Conservation (phyloP, 441 rosid species). For the Populus hybrid region DNA sequence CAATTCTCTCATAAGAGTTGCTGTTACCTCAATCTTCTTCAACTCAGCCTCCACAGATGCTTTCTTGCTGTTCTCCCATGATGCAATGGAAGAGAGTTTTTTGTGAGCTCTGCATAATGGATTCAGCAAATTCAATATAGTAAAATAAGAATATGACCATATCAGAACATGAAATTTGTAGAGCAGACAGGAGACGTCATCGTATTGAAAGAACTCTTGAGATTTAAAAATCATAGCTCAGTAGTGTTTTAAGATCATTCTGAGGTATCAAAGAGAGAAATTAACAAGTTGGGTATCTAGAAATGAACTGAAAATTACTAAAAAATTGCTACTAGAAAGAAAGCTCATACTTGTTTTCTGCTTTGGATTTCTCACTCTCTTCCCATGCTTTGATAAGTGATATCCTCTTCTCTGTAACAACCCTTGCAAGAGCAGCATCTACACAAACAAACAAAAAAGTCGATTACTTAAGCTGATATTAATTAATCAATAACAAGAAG, state of each 20-base stretch:
- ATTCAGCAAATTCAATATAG: constrained; percentile 2
- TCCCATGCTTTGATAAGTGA: constrained; percentile 94
- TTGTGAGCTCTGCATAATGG: constrained; percentile 68
- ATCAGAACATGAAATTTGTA: background rate
- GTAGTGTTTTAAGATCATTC: background rate
- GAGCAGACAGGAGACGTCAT: background rate
- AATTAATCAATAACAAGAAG: background rate
- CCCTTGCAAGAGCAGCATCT: constrained; percentile 86
- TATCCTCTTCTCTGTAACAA: constrained; percentile 70
- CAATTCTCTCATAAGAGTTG: background rate
- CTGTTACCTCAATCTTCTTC: constrained; percentile 61
- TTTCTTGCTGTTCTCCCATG: constrained; percentile 89
- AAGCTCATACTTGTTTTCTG: constrained; percentile 66
- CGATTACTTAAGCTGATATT: background rate
- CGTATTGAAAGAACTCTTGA: background rate
- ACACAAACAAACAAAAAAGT: background rate
- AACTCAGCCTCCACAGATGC: constrained; percentile 78
- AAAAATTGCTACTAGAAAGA: background rate
- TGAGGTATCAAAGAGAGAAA: background rate
- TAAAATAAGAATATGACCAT: background rate
- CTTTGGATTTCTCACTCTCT: constrained; percentile 86
- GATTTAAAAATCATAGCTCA: background rate
- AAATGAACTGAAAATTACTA: background rate
- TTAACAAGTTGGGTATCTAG: background rate
- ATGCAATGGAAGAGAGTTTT: constrained; percentile 54